Conservation (phyloP, 495 filamentous ascomycete genomes). For the Aspergillus baeticus region DNA sequence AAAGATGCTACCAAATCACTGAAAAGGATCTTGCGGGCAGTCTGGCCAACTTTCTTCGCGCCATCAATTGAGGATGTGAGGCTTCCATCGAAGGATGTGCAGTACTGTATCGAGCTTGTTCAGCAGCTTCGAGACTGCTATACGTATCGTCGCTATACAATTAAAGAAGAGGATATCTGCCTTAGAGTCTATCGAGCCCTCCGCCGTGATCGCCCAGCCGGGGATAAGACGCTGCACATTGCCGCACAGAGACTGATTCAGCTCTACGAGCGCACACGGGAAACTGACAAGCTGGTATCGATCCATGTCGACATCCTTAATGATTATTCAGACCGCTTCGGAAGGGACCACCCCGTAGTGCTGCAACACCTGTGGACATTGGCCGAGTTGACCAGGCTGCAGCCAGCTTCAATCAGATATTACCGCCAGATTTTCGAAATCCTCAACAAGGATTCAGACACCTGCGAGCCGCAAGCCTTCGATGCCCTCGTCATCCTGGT, state of each 20-base stretch:
- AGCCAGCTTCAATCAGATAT: conserved; percentile 34
- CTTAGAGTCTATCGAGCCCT: conserved; percentile 35
- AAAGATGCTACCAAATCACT: conserved; percentile 35
- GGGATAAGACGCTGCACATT: conserved; percentile 30
- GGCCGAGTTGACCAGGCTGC: conserved; percentile 34
- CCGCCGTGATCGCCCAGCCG: conserved; percentile 24
- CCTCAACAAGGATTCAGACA: conserved; percentile 34
- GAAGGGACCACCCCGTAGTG: conserved; percentile 28
- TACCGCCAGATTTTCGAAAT: conserved; percentile 36
- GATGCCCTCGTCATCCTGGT: conserved; percentile 37
- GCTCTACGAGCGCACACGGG: conserved; percentile 33
- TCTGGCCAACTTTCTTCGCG: conserved; percentile 37
- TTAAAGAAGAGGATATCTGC: conserved; percentile 36
- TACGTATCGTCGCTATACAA: conserved; percentile 31
- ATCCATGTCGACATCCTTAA: conserved; percentile 31
- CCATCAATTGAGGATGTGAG: conserved; percentile 31
- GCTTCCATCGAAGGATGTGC: conserved; percentile 27
- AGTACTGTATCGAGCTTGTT: conserved; percentile 29
- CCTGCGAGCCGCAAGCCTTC: conserved; percentile 32
- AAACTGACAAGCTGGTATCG: conserved; percentile 33
- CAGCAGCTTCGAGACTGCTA: conserved; percentile 35
- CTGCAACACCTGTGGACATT: conserved; percentile 35
- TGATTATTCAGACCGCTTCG: conserved; percentile 32
- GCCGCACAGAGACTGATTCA: conserved; percentile 26
- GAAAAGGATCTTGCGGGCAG: conserved; percentile 32